Evolutionary conservation across 2,329 filamentous ascomycete genomes (phyloP), one percentile per base, ranked within the genome.

Genomic region (Colletotrichum sp.): DNA sequence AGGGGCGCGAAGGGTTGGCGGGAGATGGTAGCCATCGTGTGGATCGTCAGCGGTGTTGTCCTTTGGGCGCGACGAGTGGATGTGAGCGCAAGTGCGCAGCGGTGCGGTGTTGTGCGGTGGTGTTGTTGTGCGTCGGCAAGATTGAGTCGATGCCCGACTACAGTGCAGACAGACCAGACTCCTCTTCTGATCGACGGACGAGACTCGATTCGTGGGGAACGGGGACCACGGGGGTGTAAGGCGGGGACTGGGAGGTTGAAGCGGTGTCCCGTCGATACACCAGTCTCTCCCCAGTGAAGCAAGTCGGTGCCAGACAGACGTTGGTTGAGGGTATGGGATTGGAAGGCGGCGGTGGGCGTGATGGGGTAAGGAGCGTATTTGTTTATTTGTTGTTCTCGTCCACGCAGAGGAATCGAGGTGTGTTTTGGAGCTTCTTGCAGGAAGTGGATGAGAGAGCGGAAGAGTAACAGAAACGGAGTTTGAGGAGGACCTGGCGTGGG

Each of bases 1-100:
- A 96, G 88, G 65, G 93, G 93, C 82, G 92, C 94, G 84, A 96
- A 96, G 7, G 94, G 94, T 85, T 95, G 93, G 81, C 94, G 92
- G 77, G 88, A 86, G 77, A 90, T 80, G 79, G 90, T 84, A 82
- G 90, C 89, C 90, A 92, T 92, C 80, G 81, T 82, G 68, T 72
- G 71, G 72, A 71, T 63, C 59, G 74, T 67, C 24, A 39, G 34
- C 48, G 67, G 52, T 24, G 18, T 48, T 61, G 68, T 59, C 24
- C 39, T 32, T 36, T 65, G 70, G 64, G 70, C 74, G 74, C 71
- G 52, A 57, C 30, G 65, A 74, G 66, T 61, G 57, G 74, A 63
- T 30, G 48, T 34, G 69, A 34, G 48, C 48, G 59, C 32, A 30
- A 24, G 48, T 36, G 66, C 52, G 67, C 18, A 36, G 57, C 61